Evolutionary conservation across 495 filamentous ascomycete species (phyloP).

Genomic region (Penicillium steckii): DNA sequence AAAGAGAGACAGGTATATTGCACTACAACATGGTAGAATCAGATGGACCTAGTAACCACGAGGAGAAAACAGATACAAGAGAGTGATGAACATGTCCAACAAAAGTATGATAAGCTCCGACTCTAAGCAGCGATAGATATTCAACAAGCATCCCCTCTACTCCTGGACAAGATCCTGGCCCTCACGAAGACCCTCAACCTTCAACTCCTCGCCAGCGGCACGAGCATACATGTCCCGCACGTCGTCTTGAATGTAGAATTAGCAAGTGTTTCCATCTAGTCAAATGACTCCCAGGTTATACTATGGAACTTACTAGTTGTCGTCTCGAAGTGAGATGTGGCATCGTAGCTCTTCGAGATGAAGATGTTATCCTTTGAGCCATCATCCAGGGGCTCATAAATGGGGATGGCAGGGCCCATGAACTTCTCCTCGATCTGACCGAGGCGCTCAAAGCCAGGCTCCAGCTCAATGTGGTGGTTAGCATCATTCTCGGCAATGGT

Average conservation of each 20-base stretch:
- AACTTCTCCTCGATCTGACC: slow-evolving; percentile 96
- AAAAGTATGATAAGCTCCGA: slow-evolving; percentile 29
- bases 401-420: slow-evolving; percentile 84
- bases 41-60: slow-evolving; percentile 6
- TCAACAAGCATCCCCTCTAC: slow-evolving; percentile 27
- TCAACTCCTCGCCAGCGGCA: slow-evolving; percentile 83
- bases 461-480: slow-evolving; percentile 94
- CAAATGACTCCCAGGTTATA: neutral
- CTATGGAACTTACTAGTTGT: slow-evolving; percentile 57
- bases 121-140: slow-evolving; percentile 36
- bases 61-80: slow-evolving; percentile 16
- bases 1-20: slow-evolving; percentile 16
- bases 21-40: slow-evolving; percentile 14
- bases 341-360: slow-evolving; percentile 98
- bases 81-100: slow-evolving; percentile 28
- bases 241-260: slow-evolving; percentile 61
- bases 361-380: slow-evolving; percentile 90
- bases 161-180: slow-evolving; percentile 51
- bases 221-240: slow-evolving; percentile 91
- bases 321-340: slow-evolving; percentile 96
- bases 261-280: slow-evolving; percentile 1
- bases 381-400: slow-evolving; percentile 89
- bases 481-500: slow-evolving; percentile 90
- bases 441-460: slow-evolving; percentile 89
- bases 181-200: slow-evolving; percentile 57